Percentiles rank a stretch among this genome's conserved stretches.
These are phyloP conservation scores for Coemansia sp. DNA, from an alignment of 192 early-diverging fungal species.

Conservation along the genomic window DNA sequence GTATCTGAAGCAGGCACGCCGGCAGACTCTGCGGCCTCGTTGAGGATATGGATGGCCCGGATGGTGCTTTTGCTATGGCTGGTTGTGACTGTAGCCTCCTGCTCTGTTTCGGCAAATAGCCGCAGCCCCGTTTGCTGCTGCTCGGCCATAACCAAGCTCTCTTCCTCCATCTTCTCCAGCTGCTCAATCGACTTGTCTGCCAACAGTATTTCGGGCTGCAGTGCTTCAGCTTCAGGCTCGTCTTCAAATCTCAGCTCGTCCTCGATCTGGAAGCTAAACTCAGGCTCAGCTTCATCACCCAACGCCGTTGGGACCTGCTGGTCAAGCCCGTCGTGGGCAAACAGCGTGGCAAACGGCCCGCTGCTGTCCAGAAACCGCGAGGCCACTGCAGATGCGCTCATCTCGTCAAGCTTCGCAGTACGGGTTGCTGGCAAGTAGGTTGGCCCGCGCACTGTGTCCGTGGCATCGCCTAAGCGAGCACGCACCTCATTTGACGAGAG, in stretches of 20 bases:
- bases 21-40: constrained; percentile 46
- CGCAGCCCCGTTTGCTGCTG: constrained; percentile 26
- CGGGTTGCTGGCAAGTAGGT: constrained; percentile 37
- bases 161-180: constrained; percentile 47
- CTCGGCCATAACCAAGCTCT: constrained; percentile 49
- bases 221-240: constrained; percentile 20
- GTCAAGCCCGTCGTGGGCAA: constrained; percentile 17
- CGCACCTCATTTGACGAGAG: constrained; percentile 40
- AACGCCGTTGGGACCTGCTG: constrained; percentile 23
- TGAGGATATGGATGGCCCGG: constrained; percentile 62
- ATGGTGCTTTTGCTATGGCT: constrained; percentile 60
- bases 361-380: constrained; percentile 27
- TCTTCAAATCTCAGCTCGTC: constrained; percentile 40
- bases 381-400: constrained; percentile 42
- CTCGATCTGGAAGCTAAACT: constrained; percentile 19
- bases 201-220: constrained; percentile 31
- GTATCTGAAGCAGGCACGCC: constrained; percentile 15
- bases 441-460: constrained; percentile 45
- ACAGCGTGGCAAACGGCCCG: constrained; percentile 34
- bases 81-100: constrained; percentile 1
- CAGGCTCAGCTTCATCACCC: constrained; percentile 10
- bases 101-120: constrained; percentile 33
- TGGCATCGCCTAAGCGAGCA: constrained; percentile 25
- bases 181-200: constrained; percentile 51
- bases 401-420: constrained; percentile 31